Evolutionary conservation across 176 grass and related monocot species (phyloP), one percentile per base, ranked within the genome.

Genomic region (Cocos nucifera): DNA sequence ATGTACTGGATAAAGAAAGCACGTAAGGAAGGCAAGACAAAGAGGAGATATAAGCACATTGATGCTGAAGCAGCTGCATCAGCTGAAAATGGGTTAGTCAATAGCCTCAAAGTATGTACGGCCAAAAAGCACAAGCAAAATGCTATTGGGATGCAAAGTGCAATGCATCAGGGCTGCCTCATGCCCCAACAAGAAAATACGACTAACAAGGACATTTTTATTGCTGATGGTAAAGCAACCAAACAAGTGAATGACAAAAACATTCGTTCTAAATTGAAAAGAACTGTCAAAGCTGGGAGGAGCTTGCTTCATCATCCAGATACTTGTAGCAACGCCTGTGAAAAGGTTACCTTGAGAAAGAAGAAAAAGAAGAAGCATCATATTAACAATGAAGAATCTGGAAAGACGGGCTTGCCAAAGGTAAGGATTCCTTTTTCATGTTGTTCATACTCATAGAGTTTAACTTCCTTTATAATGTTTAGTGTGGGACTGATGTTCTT

Each of bases 1-100:
- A 85, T 80, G 63, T 73, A 71, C 18, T 85, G 67, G 84, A 61
- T 80, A 65, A 88, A 83, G 82, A 82, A 49, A 65, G 65, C 63
- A 49, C 53, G 79, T 19, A 80, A 85, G 67, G 88, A 82, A 82
- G 24, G 30, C 27, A 75, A 56, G 53, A 77, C 23, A 69, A 44
- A 76, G 29, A 76, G 79, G 66, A 73, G 58, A 49, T 62, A 62
- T 19, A 84, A 76, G 73, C 69, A 77, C 35, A 52, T 67, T 57
- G 71, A 56, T 54, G 60, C 69, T 80, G 63, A 14, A 68, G 70
- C 63, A 8, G 51, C 77, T 54, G 49, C 19, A 5, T 32, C 51
- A 66, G 57, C 65, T 65, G 63, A 57, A 52, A 54, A 75, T 53
- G 22, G 58, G 32, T 56, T 58, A 19, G 4, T 39, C 27, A 39